Base-by-base conservation (phyloP, 768 basidiomycete genomes). In the Multifurca ochricompacta region DNA sequence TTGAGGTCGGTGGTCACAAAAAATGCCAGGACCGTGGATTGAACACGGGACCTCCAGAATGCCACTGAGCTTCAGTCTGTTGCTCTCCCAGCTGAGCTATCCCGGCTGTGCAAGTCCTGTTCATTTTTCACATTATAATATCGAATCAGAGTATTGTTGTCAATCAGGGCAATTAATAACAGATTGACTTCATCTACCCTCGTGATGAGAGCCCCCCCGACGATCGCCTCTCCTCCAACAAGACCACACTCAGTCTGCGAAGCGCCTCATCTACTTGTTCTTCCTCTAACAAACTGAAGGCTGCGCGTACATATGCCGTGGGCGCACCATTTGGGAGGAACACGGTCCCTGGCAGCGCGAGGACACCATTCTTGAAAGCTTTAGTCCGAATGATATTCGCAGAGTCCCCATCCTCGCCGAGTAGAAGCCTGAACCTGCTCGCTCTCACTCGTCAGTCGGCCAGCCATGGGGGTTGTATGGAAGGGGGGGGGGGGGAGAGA, bases 331-430 rank as follows among this genome's bases (percentile, higher is more conserved):
- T 81, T 14, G 92, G 90, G 52, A 85, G 73, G 72, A 93, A 94
- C 18, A 82, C 82, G 2, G 78, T 82, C 14, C 93, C 93, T 1
- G 93, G 93, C 10, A 96, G 77, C 16, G 88, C 91, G n/a, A 96
- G 79, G 7, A 96, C 87, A 18, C 91, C 92, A 21, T 79, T 78
- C 60, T 83, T 80, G 51, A 88, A 77, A 9, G 91, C 91, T 50
- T 81, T 82, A 6, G 78, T 83, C 51, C 77, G 74, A 62, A 95
- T 89, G 46, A 94, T 62, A 13, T 73, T 71, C 62, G 79, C 80
- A 4, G 90, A 89, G 66, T 61, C 60, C 18, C 49, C 58, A 27
- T 52, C 45, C 8, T 96, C 90, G 23, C 76, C 80, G 41, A 83
- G 66, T 23, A 79, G 69, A 45, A 88, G 74, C 66, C 83, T 86